Evolutionary conservation across 495 filamentous ascomycete genomes (phyloP).

Genomic region (Aspergillus baeticus): DNA sequence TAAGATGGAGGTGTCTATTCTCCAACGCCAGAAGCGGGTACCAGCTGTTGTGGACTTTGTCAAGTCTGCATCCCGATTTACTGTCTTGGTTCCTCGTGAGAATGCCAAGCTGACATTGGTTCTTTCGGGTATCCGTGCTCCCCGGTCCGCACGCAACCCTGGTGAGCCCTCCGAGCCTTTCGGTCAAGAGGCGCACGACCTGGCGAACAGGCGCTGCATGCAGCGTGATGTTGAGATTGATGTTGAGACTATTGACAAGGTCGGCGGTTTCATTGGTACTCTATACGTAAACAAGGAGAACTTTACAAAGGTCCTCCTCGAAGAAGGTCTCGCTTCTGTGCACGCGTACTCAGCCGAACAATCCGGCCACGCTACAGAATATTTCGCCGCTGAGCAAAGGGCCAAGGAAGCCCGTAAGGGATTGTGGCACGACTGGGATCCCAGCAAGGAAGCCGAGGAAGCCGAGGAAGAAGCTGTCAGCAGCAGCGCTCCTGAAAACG

Average conservation of each 20-base stretch:
- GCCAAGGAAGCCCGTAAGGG: conserved; percentile 87
- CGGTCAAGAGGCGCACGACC: conserved; percentile 89
- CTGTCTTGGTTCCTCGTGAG: conserved; percentile 86
- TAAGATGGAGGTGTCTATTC: conserved; percentile 82
- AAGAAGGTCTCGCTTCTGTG: conserved; percentile 89
- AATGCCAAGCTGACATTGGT: conserved; percentile 94
- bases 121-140: conserved; percentile 90
- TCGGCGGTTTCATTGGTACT: conserved; percentile 94
- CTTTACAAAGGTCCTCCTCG: conserved; percentile 89
- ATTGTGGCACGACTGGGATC: conserved; percentile 92
- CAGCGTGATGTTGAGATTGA: conserved; percentile 98
- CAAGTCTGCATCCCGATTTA: conserved; percentile 93
- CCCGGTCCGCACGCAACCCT: conserved; percentile 76
- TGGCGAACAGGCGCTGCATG: conserved; percentile 81
- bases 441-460: conserved; percentile 68
- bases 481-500: conserved; percentile 47
- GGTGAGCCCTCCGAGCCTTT: conserved; percentile 88
- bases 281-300: conserved; percentile 94
- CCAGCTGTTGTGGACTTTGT: conserved; percentile 96
- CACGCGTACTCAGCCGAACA: conserved; percentile 96
- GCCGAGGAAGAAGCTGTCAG: conserved; percentile 44
- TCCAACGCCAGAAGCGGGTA: conserved; percentile 88
- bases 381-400: conserved; percentile 79
- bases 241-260: conserved; percentile 91
- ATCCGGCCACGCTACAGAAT: conserved; percentile 82